These are phyloP conservation scores for Teunomyces funiuensis DNA, from an alignment of 805 yeast species.

Conservation along the genomic window DNA sequence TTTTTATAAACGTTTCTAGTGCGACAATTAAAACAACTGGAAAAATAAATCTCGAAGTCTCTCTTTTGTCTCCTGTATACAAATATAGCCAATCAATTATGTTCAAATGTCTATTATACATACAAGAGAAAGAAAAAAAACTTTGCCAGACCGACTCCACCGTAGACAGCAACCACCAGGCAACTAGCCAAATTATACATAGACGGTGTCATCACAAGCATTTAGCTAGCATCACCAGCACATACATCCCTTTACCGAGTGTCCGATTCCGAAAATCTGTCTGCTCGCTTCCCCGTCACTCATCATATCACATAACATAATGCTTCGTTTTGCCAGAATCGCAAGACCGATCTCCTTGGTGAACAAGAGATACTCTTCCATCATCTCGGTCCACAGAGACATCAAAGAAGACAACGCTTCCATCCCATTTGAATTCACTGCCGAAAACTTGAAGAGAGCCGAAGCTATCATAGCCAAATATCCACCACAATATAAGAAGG, in stretches of 20 bases:
- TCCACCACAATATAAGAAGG: slow-evolving; percentile 84
- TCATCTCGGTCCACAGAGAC: slow-evolving; percentile 70
- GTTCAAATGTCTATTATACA: slow-evolving; percentile 9
- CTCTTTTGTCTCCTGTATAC: background rate
- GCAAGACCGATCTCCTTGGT: slow-evolving; percentile 14
- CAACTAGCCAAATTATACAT: background rate
- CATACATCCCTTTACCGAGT: background rate
- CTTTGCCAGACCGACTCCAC: slow-evolving; percentile 6
- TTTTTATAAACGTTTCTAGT: background rate
- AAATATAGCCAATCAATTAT: slow-evolving; percentile 10
- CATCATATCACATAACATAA: slow-evolving; percentile 9
- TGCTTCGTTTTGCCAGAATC: slow-evolving; percentile 22
- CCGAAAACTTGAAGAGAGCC: slow-evolving; percentile 67
- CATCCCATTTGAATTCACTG: slow-evolving; percentile 69
- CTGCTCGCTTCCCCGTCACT: background rate
- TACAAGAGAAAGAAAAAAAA: slow-evolving; percentile 7
- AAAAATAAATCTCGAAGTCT: too few species aligned
- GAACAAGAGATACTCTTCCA: slow-evolving; percentile 34
- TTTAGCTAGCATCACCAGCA: background rate
- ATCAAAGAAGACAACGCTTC: slow-evolving; percentile 63
- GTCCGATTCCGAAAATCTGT: background rate
- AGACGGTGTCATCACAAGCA: slow-evolving; percentile 1
- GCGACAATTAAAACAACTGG: too few species aligned
- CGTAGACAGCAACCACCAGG: slow-evolving; percentile 4
- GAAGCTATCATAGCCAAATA: slow-evolving; percentile 72